Percentiles rank a stretch among this genome's conserved stretches.
Evolutionary conservation across 208 protist species (phyloP).

Genomic region (Leptomonas seymouri): DNA sequence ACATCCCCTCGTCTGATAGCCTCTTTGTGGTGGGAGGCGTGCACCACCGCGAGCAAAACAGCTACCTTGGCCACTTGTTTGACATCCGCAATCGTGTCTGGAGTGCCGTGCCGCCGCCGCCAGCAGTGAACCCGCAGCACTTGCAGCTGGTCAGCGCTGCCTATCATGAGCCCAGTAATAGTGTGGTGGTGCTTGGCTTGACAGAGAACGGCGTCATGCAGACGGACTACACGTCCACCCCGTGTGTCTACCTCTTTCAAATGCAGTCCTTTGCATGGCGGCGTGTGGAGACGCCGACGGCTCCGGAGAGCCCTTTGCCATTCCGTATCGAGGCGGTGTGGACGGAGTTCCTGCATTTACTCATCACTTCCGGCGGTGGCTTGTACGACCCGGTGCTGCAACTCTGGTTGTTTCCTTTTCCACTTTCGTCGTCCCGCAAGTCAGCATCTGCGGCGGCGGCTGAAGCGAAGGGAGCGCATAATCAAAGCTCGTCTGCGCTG

Average conservation of each 20-base stretch:
- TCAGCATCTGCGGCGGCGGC: background rate
- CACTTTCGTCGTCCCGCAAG: background rate
- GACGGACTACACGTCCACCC: constrained; percentile 18
- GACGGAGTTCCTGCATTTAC: constrained; percentile 57
- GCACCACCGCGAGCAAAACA: constrained; percentile 85
- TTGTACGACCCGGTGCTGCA: constrained; percentile 65
- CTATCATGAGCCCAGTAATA: constrained; percentile 41
- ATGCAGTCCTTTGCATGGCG: constrained; percentile 71
- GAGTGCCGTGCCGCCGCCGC: constrained; percentile 76
- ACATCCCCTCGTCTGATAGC: constrained; percentile 55
- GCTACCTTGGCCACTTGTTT: constrained; percentile 79
- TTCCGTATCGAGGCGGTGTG: constrained; percentile 79
- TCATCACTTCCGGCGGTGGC: constrained; percentile 62
- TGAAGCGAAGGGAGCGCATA: background rate
- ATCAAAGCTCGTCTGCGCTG: background rate
- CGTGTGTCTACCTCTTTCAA: constrained; percentile 76
- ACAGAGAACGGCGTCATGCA: constrained; percentile 26
- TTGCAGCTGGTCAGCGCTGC: constrained; percentile 68
- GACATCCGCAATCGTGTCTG: constrained; percentile 82
- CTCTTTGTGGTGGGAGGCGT: constrained; percentile 88
- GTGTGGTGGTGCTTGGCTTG: constrained; percentile 74
- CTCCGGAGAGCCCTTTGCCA: constrained; percentile 77
- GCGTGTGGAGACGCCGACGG: constrained; percentile 56
- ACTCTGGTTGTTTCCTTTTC: constrained; percentile 79
- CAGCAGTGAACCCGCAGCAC: constrained; percentile 66